Base-by-base conservation (phyloP, 73 alveolate species). In the Blepharisma japonicum region DNA sequence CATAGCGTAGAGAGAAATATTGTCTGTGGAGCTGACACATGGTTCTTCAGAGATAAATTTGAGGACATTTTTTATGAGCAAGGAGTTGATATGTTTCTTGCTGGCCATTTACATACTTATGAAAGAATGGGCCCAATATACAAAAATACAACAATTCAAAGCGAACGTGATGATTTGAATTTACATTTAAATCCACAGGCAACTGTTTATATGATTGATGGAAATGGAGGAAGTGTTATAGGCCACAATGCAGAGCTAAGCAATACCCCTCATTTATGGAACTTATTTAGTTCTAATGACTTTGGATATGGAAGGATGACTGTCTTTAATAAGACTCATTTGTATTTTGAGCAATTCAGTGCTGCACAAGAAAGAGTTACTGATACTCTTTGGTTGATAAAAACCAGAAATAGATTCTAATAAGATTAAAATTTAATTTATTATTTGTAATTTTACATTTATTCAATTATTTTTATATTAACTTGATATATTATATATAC, bases 261-360 rank as follows among this genome's bases (percentile, higher is more conserved):
- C 42, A 32, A 0, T 32, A 32, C 42, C 42, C 42, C 42, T 32
- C 42, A 32, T 32, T 32, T 32, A 32, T 32, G 42, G 42, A 32
- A 32, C 42, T 32, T 32, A 32, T 32, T 1, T 3, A 32, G 42
- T 32, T 32, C 42, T 32, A 32, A 61, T 2, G 74, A 61, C 23
- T 61, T 20, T 61, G 74, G 74, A 0, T 61, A 61, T 61, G 74
- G 74, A 61, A 61, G 74, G 4, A n/a, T 61, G 14, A 61, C 14
- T 14, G 74, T 61, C 0, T 61, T 61, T 2, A 61, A 61, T 61
- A 20, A 9, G 2, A 18, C 74, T 61, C 74, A 61, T 61, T 61
- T 61, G 74, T 61, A 1, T 61, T 61, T 14, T 61, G 49, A 61
- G 46, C 74, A 61, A 39, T 61, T 20, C 23, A 61, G 74, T 4